Evolutionary conservation across 2,329 filamentous ascomycete genomes (phyloP).

Genomic region (Blastomyces silverae): DNA sequence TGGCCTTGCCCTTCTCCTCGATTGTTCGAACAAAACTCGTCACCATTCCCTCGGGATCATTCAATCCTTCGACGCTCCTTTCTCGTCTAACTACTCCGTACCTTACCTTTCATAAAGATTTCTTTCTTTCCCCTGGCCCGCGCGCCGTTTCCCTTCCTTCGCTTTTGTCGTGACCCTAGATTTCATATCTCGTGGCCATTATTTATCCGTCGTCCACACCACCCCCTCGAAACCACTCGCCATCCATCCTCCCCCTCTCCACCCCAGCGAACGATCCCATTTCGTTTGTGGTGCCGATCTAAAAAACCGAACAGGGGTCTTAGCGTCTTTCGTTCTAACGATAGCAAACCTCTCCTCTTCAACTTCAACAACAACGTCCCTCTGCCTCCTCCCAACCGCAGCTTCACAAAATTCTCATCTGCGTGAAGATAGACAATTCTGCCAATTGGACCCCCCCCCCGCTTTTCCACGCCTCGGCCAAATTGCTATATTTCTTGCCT

Average conservation of each 20-base stretch:
- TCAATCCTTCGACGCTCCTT: not conserved
- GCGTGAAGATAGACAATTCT: not conserved
- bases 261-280: conserved; percentile 3
- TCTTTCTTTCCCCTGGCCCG: not conserved
- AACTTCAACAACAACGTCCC: not conserved
- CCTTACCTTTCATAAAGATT: not conserved
- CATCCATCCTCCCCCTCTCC: not conserved
- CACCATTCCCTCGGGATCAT: not conserved
- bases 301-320: not conserved
- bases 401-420: not conserved
- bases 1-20: not conserved
- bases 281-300: conserved; percentile 2
- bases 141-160: conserved; percentile 8
- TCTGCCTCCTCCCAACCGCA: not conserved
- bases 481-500: conserved; percentile 12
- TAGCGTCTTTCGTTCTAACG: not conserved
- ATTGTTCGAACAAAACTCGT: not conserved
- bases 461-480: not conserved
- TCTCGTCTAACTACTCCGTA: too few relatives aligned
- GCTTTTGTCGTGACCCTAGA: not conserved
- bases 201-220: not conserved
- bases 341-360: not conserved
- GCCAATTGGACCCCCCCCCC: not conserved
- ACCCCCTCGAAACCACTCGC: too few relatives aligned
- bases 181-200: not conserved